Base-by-base conservation (phyloP, 2,329 filamentous ascomycete genomes). In the Fusarium fujikuroi region DNA sequence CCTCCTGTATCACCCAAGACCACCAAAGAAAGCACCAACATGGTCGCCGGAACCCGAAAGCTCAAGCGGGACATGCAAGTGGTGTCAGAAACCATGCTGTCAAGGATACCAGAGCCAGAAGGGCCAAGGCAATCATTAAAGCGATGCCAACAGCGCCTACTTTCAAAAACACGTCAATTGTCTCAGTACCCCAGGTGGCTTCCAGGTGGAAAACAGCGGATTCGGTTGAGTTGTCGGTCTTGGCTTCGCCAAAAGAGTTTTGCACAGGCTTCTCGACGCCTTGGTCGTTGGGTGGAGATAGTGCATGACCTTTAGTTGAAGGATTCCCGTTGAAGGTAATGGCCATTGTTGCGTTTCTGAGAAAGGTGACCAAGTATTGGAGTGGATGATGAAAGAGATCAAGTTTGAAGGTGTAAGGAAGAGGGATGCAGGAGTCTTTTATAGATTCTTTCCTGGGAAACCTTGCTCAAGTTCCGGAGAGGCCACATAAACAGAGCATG, bases 401-500 rank as follows among this genome's bases (percentile, higher is more conserved):
- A 14, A 14, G 10, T 11, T 21, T 39, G 14, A 3, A 16, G 12
- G 4, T 1, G 12, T 16, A 28, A 7, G 23, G 5, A 28, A 18
- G n/a, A 39, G 19, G 14, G 50, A 12, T 4, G 5, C 3, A 5
- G 7, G 18, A 21, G 50, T 7, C 2, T 37, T 15, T 53, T 39
- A 12, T 37, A 37, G 7, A 6, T 14, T 12, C 30, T 47, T 28
- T 9, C 19, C 15, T 23, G 10, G 7, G 21, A 50, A 50, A 50
- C 21, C 23, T 21, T 39, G 5, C n/a, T 16, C 9, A 28, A n/a
- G 14, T 21, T 7, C 23, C 2, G 5, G 34, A 14, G 23, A 9
- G 5, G 9, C 50, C 3, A 39, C 3, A 28, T 7, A 5, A 53
- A 12, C 6, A 0, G 21, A n/a, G 23, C 14, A 23, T 0, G 5